Conservation (phyloP, 345 rosid species). For the Pseudoturritis turrita region DNA sequence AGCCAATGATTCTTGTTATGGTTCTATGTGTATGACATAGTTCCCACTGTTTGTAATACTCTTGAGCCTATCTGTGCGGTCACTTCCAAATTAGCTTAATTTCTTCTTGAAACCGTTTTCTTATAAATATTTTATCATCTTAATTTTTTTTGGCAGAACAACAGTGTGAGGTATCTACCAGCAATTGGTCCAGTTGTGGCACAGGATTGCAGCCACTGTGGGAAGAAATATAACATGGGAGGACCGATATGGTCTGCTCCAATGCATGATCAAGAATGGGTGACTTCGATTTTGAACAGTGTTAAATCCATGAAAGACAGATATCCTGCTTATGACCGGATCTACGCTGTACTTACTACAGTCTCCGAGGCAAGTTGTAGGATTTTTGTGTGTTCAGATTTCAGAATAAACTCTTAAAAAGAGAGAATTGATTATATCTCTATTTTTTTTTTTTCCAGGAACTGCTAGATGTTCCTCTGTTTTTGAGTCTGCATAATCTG, state of each 20-base stretch:
- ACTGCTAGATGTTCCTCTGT: constrained; percentile 85
- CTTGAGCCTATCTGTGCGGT: not conserved
- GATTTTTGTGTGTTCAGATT: not conserved
- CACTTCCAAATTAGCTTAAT: not conserved
- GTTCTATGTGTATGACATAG: not conserved
- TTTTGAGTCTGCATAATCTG: constrained; percentile 85
- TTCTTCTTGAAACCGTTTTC: not conserved
- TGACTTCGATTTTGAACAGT: constrained; percentile 52
- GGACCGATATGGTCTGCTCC: constrained; percentile 99
- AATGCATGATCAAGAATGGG: constrained; percentile 94
- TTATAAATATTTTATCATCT: not conserved
- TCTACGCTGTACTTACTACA: constrained; percentile 83
- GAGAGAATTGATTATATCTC: not conserved
- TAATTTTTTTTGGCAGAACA: constrained; percentile 45
- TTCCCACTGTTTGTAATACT: not conserved
- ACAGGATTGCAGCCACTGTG: constrained; percentile 79
- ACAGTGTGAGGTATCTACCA: constrained; percentile 79
- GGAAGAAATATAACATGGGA: constrained; percentile 93
- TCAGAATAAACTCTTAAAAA: not conserved
- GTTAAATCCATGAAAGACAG: constrained; percentile 72
- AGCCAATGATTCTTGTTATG: constrained; percentile 4
- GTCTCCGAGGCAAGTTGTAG: constrained; percentile 63
- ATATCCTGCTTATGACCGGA: constrained; percentile 88
- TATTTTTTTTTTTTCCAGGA: constrained; percentile 46
- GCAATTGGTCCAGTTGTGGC: constrained; percentile 88